Conservation (phyloP, 2,329 filamentous ascomycete species). For the Phaeosphaeriaceae sp. region DNA sequence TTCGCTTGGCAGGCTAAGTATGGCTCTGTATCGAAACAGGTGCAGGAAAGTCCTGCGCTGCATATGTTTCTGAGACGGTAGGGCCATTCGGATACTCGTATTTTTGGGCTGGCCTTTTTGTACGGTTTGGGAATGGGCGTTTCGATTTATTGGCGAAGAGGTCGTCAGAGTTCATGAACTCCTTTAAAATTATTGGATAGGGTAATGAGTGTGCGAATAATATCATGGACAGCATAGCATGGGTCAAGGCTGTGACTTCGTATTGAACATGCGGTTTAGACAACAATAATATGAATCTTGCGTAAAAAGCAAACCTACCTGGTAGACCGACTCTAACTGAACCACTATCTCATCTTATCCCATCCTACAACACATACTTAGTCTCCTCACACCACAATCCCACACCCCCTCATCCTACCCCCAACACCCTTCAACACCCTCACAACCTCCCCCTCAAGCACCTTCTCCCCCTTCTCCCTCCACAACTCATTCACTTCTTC, state of each 20-base stretch:
- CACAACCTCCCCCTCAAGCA: constrained; percentile 34
- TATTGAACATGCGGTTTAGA: no score
- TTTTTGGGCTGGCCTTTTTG: neutral
- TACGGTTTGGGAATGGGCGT: neutral
- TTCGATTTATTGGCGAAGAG: neutral
- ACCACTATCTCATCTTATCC: neutral
- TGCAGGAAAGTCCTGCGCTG: constrained; percentile 29
- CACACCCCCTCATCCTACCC: constrained; percentile 3
- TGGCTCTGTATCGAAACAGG: constrained; percentile 70
- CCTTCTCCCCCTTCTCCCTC: constrained; percentile 43
- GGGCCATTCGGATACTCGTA: neutral
- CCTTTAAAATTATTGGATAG: no score
- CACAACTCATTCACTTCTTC: constrained; percentile 45
- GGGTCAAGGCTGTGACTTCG: no score
- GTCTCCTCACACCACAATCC: neutral
- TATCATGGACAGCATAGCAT: no score
- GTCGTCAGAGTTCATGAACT: no score
- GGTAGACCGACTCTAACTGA: neutral
- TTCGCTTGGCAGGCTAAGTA: constrained; percentile 99
- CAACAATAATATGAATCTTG: neutral
- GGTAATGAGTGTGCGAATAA: no score
- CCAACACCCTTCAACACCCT: constrained; percentile 11
- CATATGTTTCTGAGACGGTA: constrained; percentile 30
- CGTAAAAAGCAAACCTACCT: neutral
- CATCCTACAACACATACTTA: neutral